Percentiles rank a stretch among this genome's conserved stretches.
Evolutionary conservation across 2,329 filamentous ascomycete genomes (phyloP).

Genomic region (Pleurostoma richardsiae): DNA sequence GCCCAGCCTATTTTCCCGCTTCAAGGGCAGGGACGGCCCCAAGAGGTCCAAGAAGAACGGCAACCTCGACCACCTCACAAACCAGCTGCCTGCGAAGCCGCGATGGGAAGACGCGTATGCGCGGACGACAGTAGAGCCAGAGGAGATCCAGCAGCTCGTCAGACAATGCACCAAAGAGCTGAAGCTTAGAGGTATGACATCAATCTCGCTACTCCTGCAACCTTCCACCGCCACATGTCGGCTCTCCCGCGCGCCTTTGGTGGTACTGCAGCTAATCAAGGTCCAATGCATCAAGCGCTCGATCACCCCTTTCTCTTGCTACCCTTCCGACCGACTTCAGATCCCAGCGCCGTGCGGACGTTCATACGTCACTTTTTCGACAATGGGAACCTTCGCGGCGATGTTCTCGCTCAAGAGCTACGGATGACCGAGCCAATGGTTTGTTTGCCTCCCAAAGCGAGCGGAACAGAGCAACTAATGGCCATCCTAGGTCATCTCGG

Average conservation of each 20-base stretch:
- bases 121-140: conserved; percentile 74
- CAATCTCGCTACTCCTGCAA: conserved; percentile 6
- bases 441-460: conserved; percentile 21
- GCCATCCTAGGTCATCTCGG: conserved; percentile 70
- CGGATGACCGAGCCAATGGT: conserved; percentile 94
- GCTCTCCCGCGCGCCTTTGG: no score
- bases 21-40: conserved; percentile 71
- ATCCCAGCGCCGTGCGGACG: conserved; percentile 84
- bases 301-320: conserved; percentile 89
- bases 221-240: conserved; percentile 9
- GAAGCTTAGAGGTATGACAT: conserved; percentile 79
- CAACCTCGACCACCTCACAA: conserved; percentile 41
- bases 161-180: conserved; percentile 83
- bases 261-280: no score
- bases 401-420: conserved; percentile 75
- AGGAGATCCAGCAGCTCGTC: conserved; percentile 86
- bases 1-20: conserved; percentile 55
- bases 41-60: conserved; percentile 62
- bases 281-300: conserved; percentile 52
- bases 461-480: conserved; percentile 15
- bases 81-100: conserved; percentile 60
- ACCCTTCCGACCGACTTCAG: conserved; percentile 88
- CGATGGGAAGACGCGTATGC: conserved; percentile 86
- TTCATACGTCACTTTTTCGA: conserved; percentile 94
- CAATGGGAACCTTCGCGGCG: conserved; percentile 59